phyloP scores from a whole-genome alignment of 495 filamentous ascomycete species.

The Endocarpon pusillum region DNA sequence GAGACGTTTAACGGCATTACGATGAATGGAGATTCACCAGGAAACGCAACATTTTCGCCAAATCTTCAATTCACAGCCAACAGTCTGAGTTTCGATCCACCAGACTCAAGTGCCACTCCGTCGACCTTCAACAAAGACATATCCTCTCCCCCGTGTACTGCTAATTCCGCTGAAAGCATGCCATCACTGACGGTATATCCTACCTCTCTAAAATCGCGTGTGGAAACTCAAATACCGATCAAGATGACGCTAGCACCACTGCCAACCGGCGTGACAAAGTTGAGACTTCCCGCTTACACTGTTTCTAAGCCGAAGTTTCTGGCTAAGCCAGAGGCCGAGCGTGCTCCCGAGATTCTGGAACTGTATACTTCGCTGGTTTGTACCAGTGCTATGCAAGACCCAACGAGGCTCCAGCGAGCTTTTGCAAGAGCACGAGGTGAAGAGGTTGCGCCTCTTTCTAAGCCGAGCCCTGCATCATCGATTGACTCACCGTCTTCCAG shows the following conservation, averaged over 20 bases:
- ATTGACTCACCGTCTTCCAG: conserved; percentile 15
- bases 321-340: conserved; percentile 42
- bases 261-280: conserved; percentile 52
- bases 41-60: conserved; percentile 14
- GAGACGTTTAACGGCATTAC: conserved; percentile 29
- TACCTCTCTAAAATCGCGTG: conserved; percentile 65
- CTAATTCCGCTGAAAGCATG: conserved; percentile 14
- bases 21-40: conserved; percentile 23
- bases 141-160: conserved; percentile 12
- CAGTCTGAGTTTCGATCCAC: conserved; percentile 18
- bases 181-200: conserved; percentile 40
- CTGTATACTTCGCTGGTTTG: conserved; percentile 69
- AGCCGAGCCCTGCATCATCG: conserved; percentile 16
- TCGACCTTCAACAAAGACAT: conserved; percentile 6
- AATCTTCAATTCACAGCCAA: conserved; percentile 19
- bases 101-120: conserved; percentile 16
- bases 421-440: conserved; percentile 45
- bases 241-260: conserved; percentile 55
- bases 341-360: conserved; percentile 57
- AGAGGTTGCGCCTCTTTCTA: conserved; percentile 9
- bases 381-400: conserved; percentile 78
- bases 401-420: conserved; percentile 40
- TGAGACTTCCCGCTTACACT: conserved; percentile 74
- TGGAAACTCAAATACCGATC: conserved; percentile 87
- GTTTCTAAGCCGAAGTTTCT: conserved; percentile 84